Base-by-base conservation (phyloP, 2,329 filamentous ascomycete species). In the Rosellinia necatrix region DNA sequence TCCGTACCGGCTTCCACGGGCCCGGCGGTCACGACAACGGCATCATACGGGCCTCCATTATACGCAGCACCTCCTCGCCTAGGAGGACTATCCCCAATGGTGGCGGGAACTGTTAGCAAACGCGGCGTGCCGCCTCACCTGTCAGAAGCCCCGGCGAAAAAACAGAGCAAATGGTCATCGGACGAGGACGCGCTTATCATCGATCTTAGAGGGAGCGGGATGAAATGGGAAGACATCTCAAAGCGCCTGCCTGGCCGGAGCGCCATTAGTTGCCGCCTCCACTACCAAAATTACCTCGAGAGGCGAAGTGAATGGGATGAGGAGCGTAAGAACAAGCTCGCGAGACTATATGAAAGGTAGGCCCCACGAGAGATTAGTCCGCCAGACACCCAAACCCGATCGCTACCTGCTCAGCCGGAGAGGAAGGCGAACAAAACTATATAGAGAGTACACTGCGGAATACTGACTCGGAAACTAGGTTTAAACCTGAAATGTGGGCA, bases 181-280 rank as follows among this genome's bases (percentile, higher is more conserved):
- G 91, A 97, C 60, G 93, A 97, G 73, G 92, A 97, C 73, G 85
- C 89, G n/a, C 78, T 94, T 44, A 96, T 96, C 66, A 96, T 97
- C 67, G 90, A 96, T 72, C 83, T 97, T 60, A 86, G 93, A 55
- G 91, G 91, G 32, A 87, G 87, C 66, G 90, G 91, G 7, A 96
- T 97, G 91, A 97, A 97, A 72, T 97, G 93, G 94, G 93, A 97
- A 71, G 93, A 97, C 73, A 97, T 97, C 67, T 96, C 91, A 60
- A 96, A 93, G 77, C 85, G 88, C 51, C 78, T 97, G 46, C 92
- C 92, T 2, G 93, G 93, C 60, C 85, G 94, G 66, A 97, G 92
- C 74, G 88, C 92, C 54, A 97, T 97, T 68, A 96, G 92, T 66
- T 97, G 93, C 74, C 87, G 93, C 38, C 81, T 97, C 48, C 92